Base-by-base conservation (phyloP, 148 eudicot species). In the Diospyros lotus region DNA sequence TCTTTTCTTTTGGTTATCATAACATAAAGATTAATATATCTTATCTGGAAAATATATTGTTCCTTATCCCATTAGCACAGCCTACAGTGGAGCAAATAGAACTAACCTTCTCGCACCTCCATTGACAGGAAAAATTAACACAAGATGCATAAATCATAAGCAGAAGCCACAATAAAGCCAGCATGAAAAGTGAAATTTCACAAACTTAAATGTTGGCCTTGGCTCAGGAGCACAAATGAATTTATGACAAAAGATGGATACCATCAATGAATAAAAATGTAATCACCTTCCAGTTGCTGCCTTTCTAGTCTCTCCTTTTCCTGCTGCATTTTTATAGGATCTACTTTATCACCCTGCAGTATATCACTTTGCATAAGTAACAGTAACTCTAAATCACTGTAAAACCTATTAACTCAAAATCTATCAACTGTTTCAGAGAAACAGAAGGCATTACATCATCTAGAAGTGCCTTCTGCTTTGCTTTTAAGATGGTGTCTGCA, bases 401-500 rank as follows among this genome's bases (percentile, higher is more conserved):
- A 69, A 11, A 58, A 67, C 14, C 14, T 52, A 8, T 11, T n/a
- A 55, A 39, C 41, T 12, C 55, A 58, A 48, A 54, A 42, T 41
- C 5, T 6, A 2, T 11, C 13, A 12, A 12, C 10, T 5, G 58
- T 15, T 45, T n/a, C n/a, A 43, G 7, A 58, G 78, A 44, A 52
- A 4, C 13, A 76, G 50, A 64, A 39, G 38, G 40, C 67, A 72
- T 79, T 85, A 87, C 95, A 54, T 81, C 79, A 55, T 83, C 82
- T 62, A 79, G 54, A 17, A 82, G 86, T 5, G 81, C 74, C 75
- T 89, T 83, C 75, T 88, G 82, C 72, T 87, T 82, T 48, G 97
- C 97, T 82, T 83, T 92, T 64, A 84, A 77, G 65, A 92, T 92
- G 3, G 91, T 89, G 74, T 86, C 92, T 46, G 95, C 93, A 83